Base-by-base conservation (phyloP, 2,329 filamentous ascomycete species). In the Verticillium klebahnii region DNA sequence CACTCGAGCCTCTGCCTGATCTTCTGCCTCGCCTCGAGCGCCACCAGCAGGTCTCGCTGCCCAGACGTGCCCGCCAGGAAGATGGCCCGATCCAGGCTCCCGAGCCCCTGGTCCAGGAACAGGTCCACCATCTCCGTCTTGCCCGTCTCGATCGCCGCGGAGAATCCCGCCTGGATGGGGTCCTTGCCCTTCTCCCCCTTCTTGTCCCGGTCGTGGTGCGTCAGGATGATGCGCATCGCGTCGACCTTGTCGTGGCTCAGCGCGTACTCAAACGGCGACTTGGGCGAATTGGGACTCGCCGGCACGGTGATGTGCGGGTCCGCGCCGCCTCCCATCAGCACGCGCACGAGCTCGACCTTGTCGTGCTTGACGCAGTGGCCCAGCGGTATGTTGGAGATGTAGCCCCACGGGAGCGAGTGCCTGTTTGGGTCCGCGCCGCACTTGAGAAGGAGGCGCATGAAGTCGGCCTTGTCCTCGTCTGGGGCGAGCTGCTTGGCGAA, bases 361-460 rank as follows among this genome's bases (percentile, higher is more conserved):
- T 29, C 37, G 15, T 58, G 17, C 15, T 32, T 45, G 14, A 58
- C 14, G 57, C 57, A 58, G 39, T 58, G 29, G 12, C 57, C 57
- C 29, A 50, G 37, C 19, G 57, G 57, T 23, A 40, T 58, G 39
- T 58, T 39, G 25, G 37, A n/a, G 8, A 29, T 7, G 9, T 32
- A 19, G 11, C 37, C 39, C 57, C 57, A 58, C 6, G 37, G n/a
- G 2, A 29, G 25, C 7, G 57, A 40, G 37, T 45, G 37, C 17
- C 17, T n/a, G 58, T 60, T 34, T 3, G 58, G 58, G 17, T 70
- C 65, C 0, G 72, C 70, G 0, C 73, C 73, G 23, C 72, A 64
- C 3, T 65, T 54, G 2, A 76, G 64, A 56, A 76, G 62, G 54
- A 73, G 62, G 0, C 57, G 37, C 37, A 58, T 15, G 23, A 58